Evolutionary conservation across 208 protist species (phyloP), one percentile per base, ranked within the genome.

Genomic region (Trypanosoma boissoni): DNA sequence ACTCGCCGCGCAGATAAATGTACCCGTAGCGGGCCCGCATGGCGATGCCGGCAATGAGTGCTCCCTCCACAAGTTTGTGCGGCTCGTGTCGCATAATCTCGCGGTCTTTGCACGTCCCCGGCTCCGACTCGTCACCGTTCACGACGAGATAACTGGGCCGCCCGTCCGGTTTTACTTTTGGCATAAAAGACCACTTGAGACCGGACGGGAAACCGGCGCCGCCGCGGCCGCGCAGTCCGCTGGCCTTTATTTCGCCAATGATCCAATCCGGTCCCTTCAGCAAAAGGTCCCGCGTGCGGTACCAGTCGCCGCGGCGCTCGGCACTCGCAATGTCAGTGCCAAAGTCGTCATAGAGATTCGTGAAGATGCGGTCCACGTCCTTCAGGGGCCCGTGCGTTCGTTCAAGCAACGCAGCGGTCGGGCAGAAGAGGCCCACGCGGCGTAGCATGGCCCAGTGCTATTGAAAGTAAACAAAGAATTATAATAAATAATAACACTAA

Each of bases 1-100:
- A 99, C 83, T 99, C 98, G 23, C 98, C 98, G 60, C 98, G 94
- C 64, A 99, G 96, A 87, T 99, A 99, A 73, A 99, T 99, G 84
- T 99, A 99, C 3, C 97, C 88, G 57, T 91, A 97, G 39, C 80
- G 78, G 8, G 97, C 97, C 48, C 94, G 81, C 97, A 99, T 99
- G 39, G 97, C 94, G 53, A 96, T 95, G 49, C 96, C 97, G 27
- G 98, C 97, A 20, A 99, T 64, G n/a, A 99, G 82, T 48, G 95
- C 91, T 24, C 98, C 98, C 72, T 99, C 98, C 14, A 99, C 91
- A 0, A 99, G 82, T 80, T 99, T 99, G 78, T 99, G 98, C 46
- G 98, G 98, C 61, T 99, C 98, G 54, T 99, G 88, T 49, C 98
- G 91, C 87, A 99, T 99, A 64, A 99, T 99, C 72, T 99, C 97